Percentiles rank a stretch among this genome's conserved stretches.
phyloP scores from a whole-genome alignment of 2,329 filamentous ascomycete species.

The Triangularia setosa region DNA sequence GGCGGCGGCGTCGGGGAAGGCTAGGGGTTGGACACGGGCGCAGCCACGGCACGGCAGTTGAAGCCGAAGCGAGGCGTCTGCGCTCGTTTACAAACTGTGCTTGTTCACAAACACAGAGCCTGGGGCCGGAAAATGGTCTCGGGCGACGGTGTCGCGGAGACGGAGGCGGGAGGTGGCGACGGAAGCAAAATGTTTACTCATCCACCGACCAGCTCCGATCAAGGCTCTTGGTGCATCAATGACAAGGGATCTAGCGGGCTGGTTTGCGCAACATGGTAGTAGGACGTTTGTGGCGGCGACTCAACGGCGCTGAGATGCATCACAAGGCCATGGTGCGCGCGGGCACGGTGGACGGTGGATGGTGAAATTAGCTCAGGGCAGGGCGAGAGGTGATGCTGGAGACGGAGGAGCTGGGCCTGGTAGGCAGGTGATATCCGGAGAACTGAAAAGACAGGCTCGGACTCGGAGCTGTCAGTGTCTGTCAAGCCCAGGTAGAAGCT shows the following conservation, averaged over 20 bases:
- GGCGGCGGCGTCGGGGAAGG: neutral
- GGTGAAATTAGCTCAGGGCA: slow-evolving; percentile 7
- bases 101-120: neutral
- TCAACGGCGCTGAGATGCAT: slow-evolving; percentile 23
- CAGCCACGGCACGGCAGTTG: slow-evolving; percentile 11
- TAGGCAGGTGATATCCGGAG: neutral
- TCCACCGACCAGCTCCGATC: slow-evolving; percentile 22
- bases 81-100: neutral
- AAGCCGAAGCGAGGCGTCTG: neutral
- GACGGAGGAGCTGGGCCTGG: neutral
- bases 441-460: neutral
- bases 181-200: slow-evolving; percentile 21
- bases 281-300: slow-evolving; percentile 11
- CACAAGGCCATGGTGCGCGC: slow-evolving; percentile 26
- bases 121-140: neutral
- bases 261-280: slow-evolving; percentile 27
- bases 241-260: slow-evolving; percentile 16
- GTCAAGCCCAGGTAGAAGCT: neutral
- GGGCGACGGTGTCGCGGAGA: neutral
- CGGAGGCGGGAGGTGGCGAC: slow-evolving; percentile 8
- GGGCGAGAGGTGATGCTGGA: slow-evolving; percentile 4
- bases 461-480: neutral
- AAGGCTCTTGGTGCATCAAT: slow-evolving; percentile 26
- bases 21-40: slow-evolving; percentile 1
- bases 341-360: slow-evolving; percentile 13